These are phyloP conservation scores for Fusarium poae DNA, from an alignment of 2,329 filamentous ascomycete species.

Conservation along the genomic window DNA sequence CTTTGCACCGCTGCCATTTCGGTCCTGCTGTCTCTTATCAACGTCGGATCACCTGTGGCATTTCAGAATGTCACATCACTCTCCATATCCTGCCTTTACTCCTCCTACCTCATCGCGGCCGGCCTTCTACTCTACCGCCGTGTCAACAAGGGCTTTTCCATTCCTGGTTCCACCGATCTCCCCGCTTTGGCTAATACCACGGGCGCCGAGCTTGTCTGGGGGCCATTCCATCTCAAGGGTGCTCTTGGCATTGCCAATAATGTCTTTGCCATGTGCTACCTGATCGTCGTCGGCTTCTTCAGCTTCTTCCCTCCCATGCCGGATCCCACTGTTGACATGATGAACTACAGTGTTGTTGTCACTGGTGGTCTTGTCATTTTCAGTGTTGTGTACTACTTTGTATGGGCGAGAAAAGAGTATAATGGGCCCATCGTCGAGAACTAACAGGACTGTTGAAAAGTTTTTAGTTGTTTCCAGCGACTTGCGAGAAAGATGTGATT, in stretches of 20 bases:
- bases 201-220: conserved; percentile 59
- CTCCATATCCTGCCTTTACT: conserved; percentile 50
- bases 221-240: conserved; percentile 67
- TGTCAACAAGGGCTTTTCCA: conserved; percentile 44
- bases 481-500: too few species aligned
- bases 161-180: conserved; percentile 43
- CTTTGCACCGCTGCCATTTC: conserved; percentile 47
- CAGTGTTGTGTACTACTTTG: conserved; percentile 61
- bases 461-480: too few species aligned
- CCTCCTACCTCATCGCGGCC: conserved; percentile 50
- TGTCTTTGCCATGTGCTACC: conserved; percentile 64
- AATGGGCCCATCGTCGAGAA: conserved; percentile 58
- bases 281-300: conserved; percentile 68
- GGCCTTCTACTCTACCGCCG: conserved; percentile 50
- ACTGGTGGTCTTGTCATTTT: conserved; percentile 59
- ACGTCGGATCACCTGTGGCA: conserved; percentile 51
- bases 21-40: conserved; percentile 52
- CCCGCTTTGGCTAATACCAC: conserved; percentile 50
- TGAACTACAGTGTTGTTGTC: conserved; percentile 64
- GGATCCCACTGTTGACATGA: conserved; percentile 51
- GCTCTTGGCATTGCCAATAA: conserved; percentile 67
- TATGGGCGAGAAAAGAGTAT: conserved; percentile 59
- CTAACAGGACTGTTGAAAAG: background rate
- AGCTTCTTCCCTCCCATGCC: conserved; percentile 63
- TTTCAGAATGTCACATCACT: conserved; percentile 52